These are phyloP conservation scores for Boletus pseudopeckii DNA, from an alignment of 768 basidiomycete species.

Conservation along the genomic window DNA sequence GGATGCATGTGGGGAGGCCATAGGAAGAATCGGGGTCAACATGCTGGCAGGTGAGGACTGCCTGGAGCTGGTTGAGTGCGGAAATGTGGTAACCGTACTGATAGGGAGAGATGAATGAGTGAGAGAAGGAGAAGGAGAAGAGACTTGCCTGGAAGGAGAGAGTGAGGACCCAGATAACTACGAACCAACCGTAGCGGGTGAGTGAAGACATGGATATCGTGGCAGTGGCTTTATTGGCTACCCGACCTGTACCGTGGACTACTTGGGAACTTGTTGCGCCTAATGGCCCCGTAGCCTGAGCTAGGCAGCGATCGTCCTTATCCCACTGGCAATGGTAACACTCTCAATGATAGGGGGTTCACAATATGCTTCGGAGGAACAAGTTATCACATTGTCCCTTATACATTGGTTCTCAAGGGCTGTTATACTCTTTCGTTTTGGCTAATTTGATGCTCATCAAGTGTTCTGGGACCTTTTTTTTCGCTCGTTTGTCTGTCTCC, in stretches of 20 bases:
- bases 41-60: slow-evolving; percentile 66
- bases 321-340: slow-evolving; percentile 37
- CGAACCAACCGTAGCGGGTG: slow-evolving; percentile 59
- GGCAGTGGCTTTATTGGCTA: not conserved
- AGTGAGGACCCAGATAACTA: slow-evolving; percentile 66
- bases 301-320: too few relatives aligned
- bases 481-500: not conserved
- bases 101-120: not conserved
- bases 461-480: not conserved
- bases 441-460: not conserved
- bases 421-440: slow-evolving; percentile 10
- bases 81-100: slow-evolving; percentile 94
- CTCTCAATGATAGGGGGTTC: not conserved
- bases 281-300: slow-evolving; percentile 38
- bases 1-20: slow-evolving; percentile 69
- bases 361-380: slow-evolving; percentile 5
- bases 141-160: slow-evolving; percentile 50
- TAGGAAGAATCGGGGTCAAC: slow-evolving; percentile 17
- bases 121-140: too few relatives aligned
- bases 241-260: too few relatives aligned
- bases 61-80: slow-evolving; percentile 84
- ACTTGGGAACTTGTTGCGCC: too few relatives aligned
- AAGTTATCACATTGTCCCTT: not conserved
- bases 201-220: slow-evolving; percentile 34
- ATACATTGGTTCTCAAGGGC: not conserved